Base-by-base conservation (phyloP, 148 eudicot species). In the Rhododendron williamsianum region DNA sequence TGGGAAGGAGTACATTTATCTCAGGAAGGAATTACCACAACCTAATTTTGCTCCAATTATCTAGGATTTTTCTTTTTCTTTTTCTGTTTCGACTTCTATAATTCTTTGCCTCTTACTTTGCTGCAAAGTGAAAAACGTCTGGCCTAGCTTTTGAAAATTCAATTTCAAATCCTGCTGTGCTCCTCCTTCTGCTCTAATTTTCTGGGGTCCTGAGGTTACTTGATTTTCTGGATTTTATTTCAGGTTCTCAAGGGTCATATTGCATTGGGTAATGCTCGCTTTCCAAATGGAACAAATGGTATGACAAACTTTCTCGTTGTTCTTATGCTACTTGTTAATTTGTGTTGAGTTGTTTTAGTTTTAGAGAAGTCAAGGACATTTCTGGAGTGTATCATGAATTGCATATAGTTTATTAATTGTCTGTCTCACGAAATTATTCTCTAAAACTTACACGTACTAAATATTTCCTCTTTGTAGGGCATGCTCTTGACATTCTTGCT, bases 211-310 rank as follows among this genome's bases (percentile, higher is more conserved):
- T 25, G 25, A 73, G 58, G 78, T 82, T 19, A n/a, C 2, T 85
- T 82, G 16, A 65, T 43, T 78, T 82, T 82, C 45, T 84, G 85
- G 56, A 38, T 69, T 81, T 51, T 84, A 25, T 90, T 60, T 91
- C 92, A 97, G 99, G 99, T 97, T 89, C 94, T 97, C 73, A 93
- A 94, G 91, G 98, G 99, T 69, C 99, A 97, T 84, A 92, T 97
- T 85, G 91, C 93, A 43, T 82, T 97, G 92, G 98, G 92, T 43
- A 90, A 87, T 92, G 99, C 99, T 83, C 87, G 93, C 87, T 97
- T 97, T 92, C 98, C 98, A 3, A 93, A 90, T 91, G 99, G 99
- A 92, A 94, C 98, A 56, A 94, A 88, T 85, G 98, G 99, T 96
- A 94, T 43, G 85, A 76, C 13, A 27, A 16, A 27, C 86, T 52